Conservation (phyloP, 2,329 filamentous ascomycete species). For the Alternaria novae-zelandiae region DNA sequence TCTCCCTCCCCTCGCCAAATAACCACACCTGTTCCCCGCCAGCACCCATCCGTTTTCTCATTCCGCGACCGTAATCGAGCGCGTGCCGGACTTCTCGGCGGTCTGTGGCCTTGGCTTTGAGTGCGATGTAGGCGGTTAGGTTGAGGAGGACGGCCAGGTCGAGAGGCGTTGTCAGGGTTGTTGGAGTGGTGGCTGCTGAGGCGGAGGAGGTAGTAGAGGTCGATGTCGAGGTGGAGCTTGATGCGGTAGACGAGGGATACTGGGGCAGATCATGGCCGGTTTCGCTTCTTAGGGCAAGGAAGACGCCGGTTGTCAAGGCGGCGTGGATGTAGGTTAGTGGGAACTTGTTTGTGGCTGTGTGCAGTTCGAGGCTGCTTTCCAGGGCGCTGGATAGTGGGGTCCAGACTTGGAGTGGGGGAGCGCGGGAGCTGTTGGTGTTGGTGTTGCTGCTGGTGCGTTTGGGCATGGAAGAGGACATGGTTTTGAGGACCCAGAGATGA, state of each 20-base stretch:
- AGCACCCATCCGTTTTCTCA: slow-evolving; percentile 24
- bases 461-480: slow-evolving; percentile 3
- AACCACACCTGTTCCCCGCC: slow-evolving; percentile 29
- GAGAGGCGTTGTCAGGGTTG: slow-evolving; percentile 15
- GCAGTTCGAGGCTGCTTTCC: slow-evolving; percentile 24
- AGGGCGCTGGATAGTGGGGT: slow-evolving; percentile 24
- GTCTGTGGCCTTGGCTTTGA: slow-evolving; percentile 28
- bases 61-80: slow-evolving; percentile 27
- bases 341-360: slow-evolving; percentile 19
- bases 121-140: slow-evolving; percentile 23
- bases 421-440: not conserved
- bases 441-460: not conserved
- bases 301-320: slow-evolving; percentile 21
- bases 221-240: not conserved
- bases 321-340: slow-evolving; percentile 32
- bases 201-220: not conserved
- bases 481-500: slow-evolving; percentile 32
- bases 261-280: slow-evolving; percentile 13
- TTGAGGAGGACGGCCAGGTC: slow-evolving; percentile 36
- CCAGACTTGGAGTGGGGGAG: slow-evolving; percentile 21
- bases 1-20: slow-evolving; percentile 7
- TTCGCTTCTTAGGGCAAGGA: slow-evolving; percentile 14
- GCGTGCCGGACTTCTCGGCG: slow-evolving; percentile 30
- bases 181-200: not conserved
- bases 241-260: slow-evolving; percentile 5